phyloP scores from a whole-genome alignment of 306 rosid species.

The Fragaria iinumae region DNA sequence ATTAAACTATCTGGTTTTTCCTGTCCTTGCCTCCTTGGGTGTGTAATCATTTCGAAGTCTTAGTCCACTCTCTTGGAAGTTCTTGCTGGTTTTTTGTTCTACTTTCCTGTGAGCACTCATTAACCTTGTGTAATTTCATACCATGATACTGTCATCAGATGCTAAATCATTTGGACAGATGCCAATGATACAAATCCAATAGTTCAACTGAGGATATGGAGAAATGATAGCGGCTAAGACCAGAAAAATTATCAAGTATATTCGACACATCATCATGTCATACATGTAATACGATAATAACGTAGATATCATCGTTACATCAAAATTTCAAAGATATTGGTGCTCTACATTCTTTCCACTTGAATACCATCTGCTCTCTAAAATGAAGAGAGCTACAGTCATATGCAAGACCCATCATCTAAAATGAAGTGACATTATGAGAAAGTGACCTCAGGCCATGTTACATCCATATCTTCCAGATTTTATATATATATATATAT shows the following conservation, averaged over 20 bases:
- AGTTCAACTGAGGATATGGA: background rate
- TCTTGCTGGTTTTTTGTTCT: background rate
- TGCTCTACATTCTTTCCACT: background rate
- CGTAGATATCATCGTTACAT: background rate
- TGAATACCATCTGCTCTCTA: background rate
- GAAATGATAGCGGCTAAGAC: background rate
- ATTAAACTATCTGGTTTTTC: slow-evolving; percentile 16
- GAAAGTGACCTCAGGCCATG: slow-evolving; percentile 26
- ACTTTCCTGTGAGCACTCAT: background rate
- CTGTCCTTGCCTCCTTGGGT: slow-evolving; percentile 11
- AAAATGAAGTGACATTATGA: slow-evolving; percentile 19
- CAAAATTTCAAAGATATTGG: background rate
- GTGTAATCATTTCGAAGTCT: slow-evolving; percentile 3
- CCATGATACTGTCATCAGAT: background rate
- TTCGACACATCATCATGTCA: background rate
- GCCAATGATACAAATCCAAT: background rate
- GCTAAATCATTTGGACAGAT: background rate
- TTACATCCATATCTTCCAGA: slow-evolving; percentile 17
- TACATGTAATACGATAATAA: background rate
- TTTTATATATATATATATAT: slow-evolving; percentile 7
- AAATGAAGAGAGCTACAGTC: background rate
- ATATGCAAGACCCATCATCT: background rate
- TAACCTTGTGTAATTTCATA: background rate
- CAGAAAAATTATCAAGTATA: background rate
- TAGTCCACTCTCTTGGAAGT: background rate